Evolutionary conservation across 192 early-diverging fungal genomes (phyloP).

Genomic region (Gigaspora rosea): DNA sequence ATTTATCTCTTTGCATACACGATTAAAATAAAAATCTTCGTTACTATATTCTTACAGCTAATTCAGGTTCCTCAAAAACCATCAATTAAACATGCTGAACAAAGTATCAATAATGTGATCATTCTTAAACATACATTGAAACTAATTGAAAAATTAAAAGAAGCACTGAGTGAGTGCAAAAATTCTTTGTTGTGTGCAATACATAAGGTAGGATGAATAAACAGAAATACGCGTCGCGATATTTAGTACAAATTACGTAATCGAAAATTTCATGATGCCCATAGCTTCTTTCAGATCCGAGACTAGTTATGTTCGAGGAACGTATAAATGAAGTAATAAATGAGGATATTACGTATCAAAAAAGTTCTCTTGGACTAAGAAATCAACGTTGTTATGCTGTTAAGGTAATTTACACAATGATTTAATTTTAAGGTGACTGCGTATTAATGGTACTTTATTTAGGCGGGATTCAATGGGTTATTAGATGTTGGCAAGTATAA

Average conservation of each 20-base stretch:
- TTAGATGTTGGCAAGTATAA: conserved; percentile 74
- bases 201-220: conserved; percentile 27
- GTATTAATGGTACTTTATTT: not conserved
- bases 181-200: conserved; percentile 54
- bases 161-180: conserved; percentile 35
- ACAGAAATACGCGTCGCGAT: not conserved
- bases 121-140: conserved; percentile 68
- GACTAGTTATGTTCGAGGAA: conserved; percentile 41
- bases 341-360: conserved; percentile 69
- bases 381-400: conserved; percentile 89
- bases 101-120: conserved; percentile 69
- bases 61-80: conserved; percentile 49
- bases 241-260: not conserved
- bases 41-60: conserved; percentile 35
- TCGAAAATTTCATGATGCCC: not conserved
- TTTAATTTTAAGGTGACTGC: not conserved
- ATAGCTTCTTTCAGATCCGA: conserved; percentile 44
- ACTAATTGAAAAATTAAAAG: conserved; percentile 44
- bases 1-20: not conserved
- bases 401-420: conserved; percentile 45
- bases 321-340: conserved; percentile 69
- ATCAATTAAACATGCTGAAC: conserved; percentile 60
- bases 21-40: not conserved
- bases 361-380: conserved; percentile 69
- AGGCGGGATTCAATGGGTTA: conserved; percentile 78